These are phyloP conservation scores for Seiridium cupressi DNA, from an alignment of 2,329 filamentous ascomycete species.

Conservation along the genomic window DNA sequence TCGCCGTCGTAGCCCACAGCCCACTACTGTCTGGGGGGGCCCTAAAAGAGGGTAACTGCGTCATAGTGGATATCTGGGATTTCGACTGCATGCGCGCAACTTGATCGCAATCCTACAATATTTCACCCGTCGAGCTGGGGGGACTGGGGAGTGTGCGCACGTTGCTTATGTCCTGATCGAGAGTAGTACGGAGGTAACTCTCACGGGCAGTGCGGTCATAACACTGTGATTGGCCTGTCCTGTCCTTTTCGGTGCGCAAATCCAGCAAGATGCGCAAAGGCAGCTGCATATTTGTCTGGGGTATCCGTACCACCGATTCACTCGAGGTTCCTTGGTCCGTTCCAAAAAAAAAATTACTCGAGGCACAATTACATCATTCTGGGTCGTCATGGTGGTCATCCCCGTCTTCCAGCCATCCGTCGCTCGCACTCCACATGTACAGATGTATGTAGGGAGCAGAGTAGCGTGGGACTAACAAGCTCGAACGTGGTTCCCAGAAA, in stretches of 20 bases:
- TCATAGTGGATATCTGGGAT: constrained; percentile 1
- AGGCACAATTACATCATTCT: constrained; percentile 4
- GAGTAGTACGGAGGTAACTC: too few relatives aligned
- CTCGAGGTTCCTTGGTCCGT: too few relatives aligned
- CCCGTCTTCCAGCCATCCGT: neutral
- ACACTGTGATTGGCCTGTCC: too few relatives aligned
- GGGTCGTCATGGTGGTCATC: neutral
- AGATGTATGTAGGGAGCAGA: neutral
- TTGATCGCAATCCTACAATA: neutral
- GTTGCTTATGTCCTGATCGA: too few relatives aligned
- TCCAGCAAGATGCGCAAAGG: too few relatives aligned
- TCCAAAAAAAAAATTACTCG: too few relatives aligned
- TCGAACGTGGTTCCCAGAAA: neutral
- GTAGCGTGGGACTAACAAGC: neutral
- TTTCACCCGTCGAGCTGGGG: neutral
- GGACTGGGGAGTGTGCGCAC: too few relatives aligned
- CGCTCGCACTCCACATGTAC: neutral
- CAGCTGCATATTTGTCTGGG: neutral
- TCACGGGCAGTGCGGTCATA: too few relatives aligned
- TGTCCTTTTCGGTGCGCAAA: too few relatives aligned
- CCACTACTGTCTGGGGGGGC: neutral
- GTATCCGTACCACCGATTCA: neutral
- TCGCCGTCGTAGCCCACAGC: neutral
- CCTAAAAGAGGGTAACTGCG: neutral
- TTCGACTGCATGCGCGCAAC: neutral